Evolutionary conservation across 2,329 filamentous ascomycete genomes (phyloP).

Genomic region (Penicillium hesseltinei): DNA sequence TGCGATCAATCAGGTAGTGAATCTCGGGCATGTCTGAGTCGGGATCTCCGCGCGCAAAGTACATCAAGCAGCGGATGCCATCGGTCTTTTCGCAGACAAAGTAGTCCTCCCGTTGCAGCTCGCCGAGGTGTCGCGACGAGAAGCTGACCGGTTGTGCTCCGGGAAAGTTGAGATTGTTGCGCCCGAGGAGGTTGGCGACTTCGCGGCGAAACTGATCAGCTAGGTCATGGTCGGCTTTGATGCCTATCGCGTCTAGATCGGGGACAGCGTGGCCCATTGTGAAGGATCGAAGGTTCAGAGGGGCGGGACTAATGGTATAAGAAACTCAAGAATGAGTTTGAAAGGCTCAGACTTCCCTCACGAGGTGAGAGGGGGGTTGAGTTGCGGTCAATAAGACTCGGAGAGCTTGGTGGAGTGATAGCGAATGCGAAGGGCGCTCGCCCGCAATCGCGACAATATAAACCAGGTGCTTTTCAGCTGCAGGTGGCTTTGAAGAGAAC

Average conservation of each 20-base stretch:
- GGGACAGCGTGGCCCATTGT: constrained; percentile 43
- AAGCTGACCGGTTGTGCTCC: constrained; percentile 96
- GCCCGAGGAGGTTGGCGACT: constrained; percentile 72
- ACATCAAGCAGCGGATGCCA: constrained; percentile 92
- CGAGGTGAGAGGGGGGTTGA: constrained; percentile 1
- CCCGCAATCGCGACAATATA: constrained; percentile 3
- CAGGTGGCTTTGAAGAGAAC: neutral
- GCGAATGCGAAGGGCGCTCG: constrained; percentile 3
- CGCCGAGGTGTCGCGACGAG: constrained; percentile 73
- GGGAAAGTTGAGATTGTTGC: constrained; percentile 70
- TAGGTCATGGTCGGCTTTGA: constrained; percentile 63
- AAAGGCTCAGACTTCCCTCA: neutral
- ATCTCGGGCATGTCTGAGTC: constrained; percentile 64
- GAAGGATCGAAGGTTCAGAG: neutral
- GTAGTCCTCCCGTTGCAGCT: constrained; percentile 81
- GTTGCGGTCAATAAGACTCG: constrained; percentile 6
- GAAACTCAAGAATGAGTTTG: neutral
- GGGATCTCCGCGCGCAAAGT: constrained; percentile 61
- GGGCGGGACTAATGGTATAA: neutral
- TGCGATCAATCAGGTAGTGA: constrained; percentile 94
- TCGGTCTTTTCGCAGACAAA: constrained; percentile 99
- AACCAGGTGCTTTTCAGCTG: neutral
- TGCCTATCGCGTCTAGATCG: constrained; percentile 50
- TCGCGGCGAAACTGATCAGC: constrained; percentile 65
- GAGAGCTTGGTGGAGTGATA: constrained; percentile 13